These are phyloP conservation scores for Hericium rajendrae DNA, from an alignment of 768 basidiomycete species.

Conservation along the genomic window DNA sequence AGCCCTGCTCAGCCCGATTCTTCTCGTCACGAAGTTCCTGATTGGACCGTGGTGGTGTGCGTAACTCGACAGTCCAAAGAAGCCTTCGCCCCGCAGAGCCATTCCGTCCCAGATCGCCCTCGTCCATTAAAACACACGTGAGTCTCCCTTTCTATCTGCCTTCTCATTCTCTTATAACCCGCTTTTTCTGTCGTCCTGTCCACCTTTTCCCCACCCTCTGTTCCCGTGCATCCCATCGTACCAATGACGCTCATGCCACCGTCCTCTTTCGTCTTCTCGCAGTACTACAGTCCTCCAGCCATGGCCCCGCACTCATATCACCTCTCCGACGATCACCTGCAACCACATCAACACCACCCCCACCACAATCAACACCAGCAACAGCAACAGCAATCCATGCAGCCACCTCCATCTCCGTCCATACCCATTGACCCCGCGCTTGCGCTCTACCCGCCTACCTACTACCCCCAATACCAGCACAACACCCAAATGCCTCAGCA, in stretches of 20 bases:
- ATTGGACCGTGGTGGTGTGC: not conserved
- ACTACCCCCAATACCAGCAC: constrained; percentile 45
- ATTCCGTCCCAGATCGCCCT: not conserved
- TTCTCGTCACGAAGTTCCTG: not conserved
- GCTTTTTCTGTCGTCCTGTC: not conserved
- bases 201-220: not conserved
- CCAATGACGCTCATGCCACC: constrained; percentile 6
- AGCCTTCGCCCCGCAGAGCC: not conserved
- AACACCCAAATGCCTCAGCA: constrained; percentile 38
- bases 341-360: constrained; percentile 28
- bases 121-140: not conserved
- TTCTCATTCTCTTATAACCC: too few species aligned
- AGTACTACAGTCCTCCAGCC: constrained; percentile 22
- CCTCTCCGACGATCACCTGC: constrained; percentile 32
- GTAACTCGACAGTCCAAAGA: too few species aligned
- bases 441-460: constrained; percentile 50
- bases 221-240: too few species aligned
- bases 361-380: constrained; percentile 24
- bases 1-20: too few species aligned
- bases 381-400: constrained; percentile 31
- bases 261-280: constrained; percentile 12
- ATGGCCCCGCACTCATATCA: constrained; percentile 23
- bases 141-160: not conserved
- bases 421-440: constrained; percentile 66
- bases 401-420: constrained; percentile 48